phyloP scores from a whole-genome alignment of 768 basidiomycete genomes.

The Suillus clintonianus region DNA sequence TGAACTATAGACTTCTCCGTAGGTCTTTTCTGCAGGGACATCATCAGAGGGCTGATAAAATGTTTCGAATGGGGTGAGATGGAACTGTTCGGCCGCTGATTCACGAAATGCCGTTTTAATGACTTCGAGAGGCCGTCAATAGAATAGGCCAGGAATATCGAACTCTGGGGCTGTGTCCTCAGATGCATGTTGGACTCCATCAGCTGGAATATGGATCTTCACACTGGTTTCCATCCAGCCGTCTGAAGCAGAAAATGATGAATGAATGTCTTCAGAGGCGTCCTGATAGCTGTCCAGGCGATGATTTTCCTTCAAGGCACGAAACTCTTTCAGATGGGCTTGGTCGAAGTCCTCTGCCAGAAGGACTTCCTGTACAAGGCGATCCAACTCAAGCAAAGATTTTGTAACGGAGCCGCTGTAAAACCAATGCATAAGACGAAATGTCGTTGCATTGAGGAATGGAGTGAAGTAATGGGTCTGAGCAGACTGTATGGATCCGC shows the following conservation, averaged over 20 bases:
- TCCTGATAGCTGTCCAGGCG: background rate
- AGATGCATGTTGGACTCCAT: background rate
- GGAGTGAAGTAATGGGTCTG: background rate
- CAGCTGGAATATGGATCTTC: slow-evolving; percentile 5
- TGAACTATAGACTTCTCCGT: slow-evolving; percentile 50
- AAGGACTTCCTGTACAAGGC: slow-evolving; percentile 20
- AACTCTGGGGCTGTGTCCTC: slow-evolving; percentile 2
- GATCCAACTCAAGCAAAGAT: slow-evolving; percentile 27
- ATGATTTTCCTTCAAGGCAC: background rate
- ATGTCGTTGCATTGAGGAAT: slow-evolving; percentile 20
- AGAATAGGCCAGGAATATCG: slow-evolving; percentile 28
- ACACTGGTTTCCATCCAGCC: slow-evolving; percentile 14
- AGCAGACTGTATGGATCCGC: background rate
- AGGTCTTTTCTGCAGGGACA: slow-evolving; percentile 50
- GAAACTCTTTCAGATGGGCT: slow-evolving; percentile 10
- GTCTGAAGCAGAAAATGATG: background rate
- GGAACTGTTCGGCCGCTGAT: too few species aligned
- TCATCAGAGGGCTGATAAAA: too few species aligned
- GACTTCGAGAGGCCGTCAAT: slow-evolving; percentile 12
- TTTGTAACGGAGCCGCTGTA: slow-evolving; percentile 29
- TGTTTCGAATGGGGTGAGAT: too few species aligned
- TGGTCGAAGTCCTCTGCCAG: slow-evolving; percentile 13
- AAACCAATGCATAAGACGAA: slow-evolving; percentile 33
- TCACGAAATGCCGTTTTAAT: too few species aligned
- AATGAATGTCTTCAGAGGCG: background rate